phyloP scores from a whole-genome alignment of 176 grass and related monocot genomes.

The Poa pratensis region DNA sequence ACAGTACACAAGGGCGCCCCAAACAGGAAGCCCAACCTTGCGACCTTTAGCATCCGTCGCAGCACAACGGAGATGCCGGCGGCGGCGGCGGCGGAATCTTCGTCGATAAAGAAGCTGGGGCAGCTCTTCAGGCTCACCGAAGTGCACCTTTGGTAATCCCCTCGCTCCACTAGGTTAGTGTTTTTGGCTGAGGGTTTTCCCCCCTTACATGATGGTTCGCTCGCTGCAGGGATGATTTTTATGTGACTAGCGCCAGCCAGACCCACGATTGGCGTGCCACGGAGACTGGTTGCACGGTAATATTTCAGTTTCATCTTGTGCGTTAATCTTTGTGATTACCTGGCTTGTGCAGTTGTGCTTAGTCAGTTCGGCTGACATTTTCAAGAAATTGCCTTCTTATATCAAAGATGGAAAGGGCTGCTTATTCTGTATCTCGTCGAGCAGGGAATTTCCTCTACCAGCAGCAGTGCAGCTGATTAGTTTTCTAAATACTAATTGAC shows the following conservation, averaged over 20 bases:
- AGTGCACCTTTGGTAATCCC: slow-evolving; percentile 67
- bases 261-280: slow-evolving; percentile 36
- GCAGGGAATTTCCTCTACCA: neutral
- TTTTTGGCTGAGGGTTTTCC: neutral
- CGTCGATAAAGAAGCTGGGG: slow-evolving; percentile 60
- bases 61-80: neutral
- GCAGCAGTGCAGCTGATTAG: neutral
- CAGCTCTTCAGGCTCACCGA: slow-evolving; percentile 67
- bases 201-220: neutral
- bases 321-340: neutral
- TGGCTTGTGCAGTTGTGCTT: neutral
- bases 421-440: neutral
- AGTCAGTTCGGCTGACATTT: neutral
- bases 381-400: neutral
- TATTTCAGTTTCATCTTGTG: neutral
- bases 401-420: neutral
- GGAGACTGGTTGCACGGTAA: slow-evolving; percentile 24
- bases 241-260: slow-evolving; percentile 14
- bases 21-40: too few species aligned
- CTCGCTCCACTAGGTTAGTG: neutral
- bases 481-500: slow-evolving; percentile 1
- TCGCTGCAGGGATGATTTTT: slow-evolving; percentile 74
- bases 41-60: neutral
- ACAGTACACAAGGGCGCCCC: neutral
- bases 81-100: slow-evolving; percentile 26